A percentile compares a stretch with the other conserved stretches of the same genome.
Evolutionary conservation across 2,329 filamentous ascomycete genomes (phyloP).

Genomic region (Aspergillus niger): DNA sequence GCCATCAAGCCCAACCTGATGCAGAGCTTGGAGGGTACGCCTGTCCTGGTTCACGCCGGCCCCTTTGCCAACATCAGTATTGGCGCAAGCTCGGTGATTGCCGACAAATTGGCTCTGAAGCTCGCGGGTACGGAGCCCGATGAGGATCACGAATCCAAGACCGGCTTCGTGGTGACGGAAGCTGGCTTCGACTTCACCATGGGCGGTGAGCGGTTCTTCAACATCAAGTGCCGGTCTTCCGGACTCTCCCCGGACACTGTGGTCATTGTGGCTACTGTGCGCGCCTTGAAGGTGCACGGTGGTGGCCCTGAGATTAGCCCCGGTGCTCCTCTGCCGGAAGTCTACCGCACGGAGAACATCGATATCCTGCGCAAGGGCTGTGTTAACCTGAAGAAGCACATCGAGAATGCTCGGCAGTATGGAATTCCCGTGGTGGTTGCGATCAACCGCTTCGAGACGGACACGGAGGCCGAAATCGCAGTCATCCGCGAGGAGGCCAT

Average conservation of each 20-base stretch:
- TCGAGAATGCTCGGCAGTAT: conserved; percentile 83
- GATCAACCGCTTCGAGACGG: conserved; percentile 94
- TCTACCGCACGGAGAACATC: conserved; percentile 91
- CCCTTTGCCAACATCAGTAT: conserved; percentile 99
- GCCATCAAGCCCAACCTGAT: conserved; percentile 99
- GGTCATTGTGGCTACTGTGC: conserved; percentile 91
- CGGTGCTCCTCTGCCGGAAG: conserved; percentile 78
- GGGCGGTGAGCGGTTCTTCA: conserved; percentile 99
- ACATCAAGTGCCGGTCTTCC: conserved; percentile 97
- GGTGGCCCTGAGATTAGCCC: conserved; percentile 92
- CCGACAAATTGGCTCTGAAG: conserved; percentile 94
- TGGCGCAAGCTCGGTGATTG: conserved; percentile 90
- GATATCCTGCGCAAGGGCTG: conserved; percentile 88
- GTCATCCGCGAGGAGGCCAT: conserved; percentile 89
- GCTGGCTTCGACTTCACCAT: conserved; percentile 99
- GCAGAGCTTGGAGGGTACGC: conserved; percentile 96
- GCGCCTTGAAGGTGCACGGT: conserved; percentile 94
- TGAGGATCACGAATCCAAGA: conserved; percentile 78
- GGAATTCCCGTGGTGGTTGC: conserved; percentile 94
- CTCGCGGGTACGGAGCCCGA: conserved; percentile 91
- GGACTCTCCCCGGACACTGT: conserved; percentile 91
- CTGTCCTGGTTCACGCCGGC: conserved; percentile 95
- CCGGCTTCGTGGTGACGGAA: conserved; percentile 93
- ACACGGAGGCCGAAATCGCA: conserved; percentile 87
- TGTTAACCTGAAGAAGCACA: conserved; percentile 93